Base-by-base conservation (phyloP, 2,329 filamentous ascomycete genomes). In the Teratosphaeria epicoccoides region DNA sequence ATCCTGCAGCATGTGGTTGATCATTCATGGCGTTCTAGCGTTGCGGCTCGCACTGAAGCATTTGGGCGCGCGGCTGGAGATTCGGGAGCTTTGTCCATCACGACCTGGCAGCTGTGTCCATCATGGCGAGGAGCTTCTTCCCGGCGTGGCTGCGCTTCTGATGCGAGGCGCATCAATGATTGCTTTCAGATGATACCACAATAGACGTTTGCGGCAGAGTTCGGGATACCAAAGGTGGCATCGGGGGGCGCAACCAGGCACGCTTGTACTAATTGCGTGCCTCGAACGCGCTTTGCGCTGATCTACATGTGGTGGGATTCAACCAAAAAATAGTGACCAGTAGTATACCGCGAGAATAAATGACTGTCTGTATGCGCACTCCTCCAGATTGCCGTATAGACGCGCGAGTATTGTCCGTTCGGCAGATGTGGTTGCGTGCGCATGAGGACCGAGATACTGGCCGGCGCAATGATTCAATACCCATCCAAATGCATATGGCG, bases 181-280 rank as follows among this genome's bases (percentile, higher is more conserved):
- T 14, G 44, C 44, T 46, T 46, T 46, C 44, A 46, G 44, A 46
- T 24, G 44, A 46, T 46, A 46, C 44, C 44, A 24, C 25, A 17
- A 46, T 46, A 46, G 44, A 46, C 12, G 23, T 46, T 46, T 24
- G n/a, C 23, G 44, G 23, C 23, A 28, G 23, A 46, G 25, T 24
- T 24, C 44, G 44, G 25, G 22, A 28, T 24, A 24, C 25, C 25
- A 24, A 9, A 40, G 33, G 33, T 40, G 44, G 44, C 44, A 46
- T 46, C 20, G 6, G 44, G 25, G 25, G 25, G 44, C n/a, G 40
- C 33, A 17, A 40, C n/a, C 5, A 40, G 33, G 33, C 20, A 40
- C 33, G 33, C 33, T 5, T 20, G 33, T 40, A 40, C 33, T 40
- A 40, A 20, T 20, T n/a, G 33, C 33, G 33, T 40, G 33, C 33